Percentiles rank a stretch among this genome's conserved stretches.
Conservation (phyloP, 805 yeast species). For the Starmerella gropengiesseri region DNA sequence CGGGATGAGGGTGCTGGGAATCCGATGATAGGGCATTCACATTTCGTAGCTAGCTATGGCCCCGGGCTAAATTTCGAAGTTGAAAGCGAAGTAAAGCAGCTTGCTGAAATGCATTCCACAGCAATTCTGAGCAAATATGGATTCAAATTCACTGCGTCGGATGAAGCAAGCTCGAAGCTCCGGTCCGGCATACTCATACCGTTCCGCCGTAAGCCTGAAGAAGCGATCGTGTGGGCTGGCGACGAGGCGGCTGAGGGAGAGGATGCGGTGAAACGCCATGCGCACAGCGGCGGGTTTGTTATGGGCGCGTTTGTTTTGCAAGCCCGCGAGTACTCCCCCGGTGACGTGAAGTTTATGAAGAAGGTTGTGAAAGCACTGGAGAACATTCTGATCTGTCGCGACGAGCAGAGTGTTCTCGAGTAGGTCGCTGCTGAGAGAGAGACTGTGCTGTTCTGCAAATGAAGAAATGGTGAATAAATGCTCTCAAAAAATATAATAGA, state of each 20-base stretch:
- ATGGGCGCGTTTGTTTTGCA: conserved; percentile 23
- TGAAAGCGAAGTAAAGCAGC: background rate
- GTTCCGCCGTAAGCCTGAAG: conserved; percentile 11
- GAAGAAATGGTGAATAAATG: too few species aligned
- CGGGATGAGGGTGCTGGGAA: too few species aligned
- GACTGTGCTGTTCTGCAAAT: too few species aligned
- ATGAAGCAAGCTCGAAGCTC: background rate
- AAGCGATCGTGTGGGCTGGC: background rate
- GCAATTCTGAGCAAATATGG: conserved; percentile 18
- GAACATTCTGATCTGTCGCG: conserved; percentile 19
- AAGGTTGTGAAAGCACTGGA: conserved; percentile 26
- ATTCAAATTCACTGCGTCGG: background rate
- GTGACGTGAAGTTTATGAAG: conserved; percentile 27
- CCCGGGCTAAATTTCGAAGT: conserved; percentile 2
- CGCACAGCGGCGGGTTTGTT: conserved; percentile 23
- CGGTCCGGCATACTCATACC: conserved; percentile 18
- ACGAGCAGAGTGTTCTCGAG: conserved; percentile 10
- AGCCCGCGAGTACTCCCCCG: conserved; percentile 24
- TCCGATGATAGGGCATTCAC: too few species aligned
- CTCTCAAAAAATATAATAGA: too few species aligned
- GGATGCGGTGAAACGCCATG: background rate
- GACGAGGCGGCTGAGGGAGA: background rate
- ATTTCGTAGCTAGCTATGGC: conserved; percentile 8
- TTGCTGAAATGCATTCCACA: background rate
- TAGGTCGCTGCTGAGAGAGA: too few species aligned